Conservation (phyloP, 2,329 filamentous ascomycete genomes). For the Ascomycota sp. region DNA sequence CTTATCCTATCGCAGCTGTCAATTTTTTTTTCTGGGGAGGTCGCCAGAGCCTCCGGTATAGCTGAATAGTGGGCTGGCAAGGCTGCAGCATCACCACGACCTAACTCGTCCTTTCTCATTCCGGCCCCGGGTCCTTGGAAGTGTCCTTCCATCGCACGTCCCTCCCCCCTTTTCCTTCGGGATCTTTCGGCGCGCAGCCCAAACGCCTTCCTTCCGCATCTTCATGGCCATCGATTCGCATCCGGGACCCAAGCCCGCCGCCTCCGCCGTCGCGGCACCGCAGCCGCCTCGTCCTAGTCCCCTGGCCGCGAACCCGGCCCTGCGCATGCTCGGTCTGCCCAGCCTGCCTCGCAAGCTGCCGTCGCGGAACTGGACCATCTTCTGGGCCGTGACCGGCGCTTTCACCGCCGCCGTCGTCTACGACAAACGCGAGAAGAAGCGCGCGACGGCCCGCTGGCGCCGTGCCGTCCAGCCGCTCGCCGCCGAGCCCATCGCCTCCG, state of each 20-base stretch:
- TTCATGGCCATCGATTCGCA: not conserved
- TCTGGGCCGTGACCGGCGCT: slow-evolving; percentile 58
- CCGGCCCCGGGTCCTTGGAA: no score
- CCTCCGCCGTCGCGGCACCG: slow-evolving; percentile 9
- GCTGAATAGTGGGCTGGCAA: no score
- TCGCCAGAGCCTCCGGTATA: no score
- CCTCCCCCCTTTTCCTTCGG: not conserved
- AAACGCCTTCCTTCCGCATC: not conserved
- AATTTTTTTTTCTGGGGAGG: no score
- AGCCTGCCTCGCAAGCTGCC: slow-evolving; percentile 68
- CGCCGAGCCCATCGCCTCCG: slow-evolving; percentile 45
- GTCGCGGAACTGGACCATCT: slow-evolving; percentile 95
- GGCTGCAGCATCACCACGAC: no score
- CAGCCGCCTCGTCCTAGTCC: slow-evolving; percentile 19
- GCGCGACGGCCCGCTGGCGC: slow-evolving; percentile 70
- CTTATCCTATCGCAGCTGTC: no score
- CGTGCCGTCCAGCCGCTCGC: slow-evolving; percentile 69
- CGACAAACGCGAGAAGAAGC: slow-evolving; percentile 78
- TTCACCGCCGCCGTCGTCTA: slow-evolving; percentile 71
- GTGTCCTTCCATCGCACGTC: no score
- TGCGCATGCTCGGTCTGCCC: slow-evolving; percentile 68
- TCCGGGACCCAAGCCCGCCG: slow-evolving; percentile 1
- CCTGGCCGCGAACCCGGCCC: slow-evolving; percentile 42
- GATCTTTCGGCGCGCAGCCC: no score
- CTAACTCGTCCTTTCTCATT: no score